Base-by-base conservation (phyloP, 257 asterid genomes). In the Handroanthus guayacan region DNA sequence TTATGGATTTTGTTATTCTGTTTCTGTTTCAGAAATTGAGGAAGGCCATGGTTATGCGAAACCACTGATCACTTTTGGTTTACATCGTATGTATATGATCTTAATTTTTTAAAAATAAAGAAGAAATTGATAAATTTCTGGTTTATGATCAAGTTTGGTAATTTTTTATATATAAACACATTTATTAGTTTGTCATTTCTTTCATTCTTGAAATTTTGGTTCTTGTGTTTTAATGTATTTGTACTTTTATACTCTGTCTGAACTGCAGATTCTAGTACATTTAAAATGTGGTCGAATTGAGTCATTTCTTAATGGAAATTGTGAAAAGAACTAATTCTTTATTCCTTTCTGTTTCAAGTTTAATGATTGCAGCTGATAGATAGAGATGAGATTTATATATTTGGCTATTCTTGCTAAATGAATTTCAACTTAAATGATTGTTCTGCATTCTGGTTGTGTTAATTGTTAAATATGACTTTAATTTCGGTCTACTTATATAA, bases 21-120 rank as follows among this genome's bases (percentile, higher is more conserved):
- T 3, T 74, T 67, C n/a, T 60, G 38, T 69, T 67, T 25, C 45
- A 38, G 52, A 70, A 48, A 48, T 77, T 69, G 82, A 51, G 50
- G 63, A 72, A 50, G 65, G 75, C 77, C 6, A 48, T 57, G 58
- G 38, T 37, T 47, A 3, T 52, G 73, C 10, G 6, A 68, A 43
- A 13, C 17, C 38, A 60, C 16, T 17, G 43, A 51, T 45, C 38
- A 51, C 48, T 74, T 34, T 41, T 64, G 39, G 17, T 39, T 16
- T 62, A 6, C 54, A 13, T 31, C 37, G 41, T 37, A 51, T 62
- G 13, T 34, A 39, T 36, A 44, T 50, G 11, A 1, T 14, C 14
- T 58, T 50, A 37, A 60, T 61, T 61, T 62, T 47, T 62, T 31
- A 43, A 18, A 61, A 13, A 38, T 9, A 20, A 16, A 47, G 20